These are phyloP conservation scores for Picea abies DNA, from an alignment of 83 land plant genomes.

Conservation along the genomic window DNA sequence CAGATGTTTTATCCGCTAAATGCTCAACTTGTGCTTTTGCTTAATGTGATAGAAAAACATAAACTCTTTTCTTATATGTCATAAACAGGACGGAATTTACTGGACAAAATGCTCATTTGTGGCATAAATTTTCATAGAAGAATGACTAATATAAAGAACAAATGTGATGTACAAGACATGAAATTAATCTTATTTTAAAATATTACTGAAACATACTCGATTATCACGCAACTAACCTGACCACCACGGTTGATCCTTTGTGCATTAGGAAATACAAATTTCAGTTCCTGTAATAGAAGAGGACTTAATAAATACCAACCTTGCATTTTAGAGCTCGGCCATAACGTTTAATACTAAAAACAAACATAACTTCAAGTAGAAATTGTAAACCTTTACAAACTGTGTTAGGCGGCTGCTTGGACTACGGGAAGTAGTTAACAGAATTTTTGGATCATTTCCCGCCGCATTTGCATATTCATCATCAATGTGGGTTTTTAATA, in stretches of 20 bases:
- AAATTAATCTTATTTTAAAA: not conserved
- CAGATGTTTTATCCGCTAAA: no score
- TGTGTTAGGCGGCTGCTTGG: constrained; percentile 96
- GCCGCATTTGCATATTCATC: constrained; percentile 96
- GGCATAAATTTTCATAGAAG: no score
- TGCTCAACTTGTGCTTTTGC: no score
- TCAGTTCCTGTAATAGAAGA: constrained; percentile 70
- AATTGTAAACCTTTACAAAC: constrained; percentile 77
- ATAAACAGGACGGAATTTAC: no score
- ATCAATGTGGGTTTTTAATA: constrained; percentile 73
- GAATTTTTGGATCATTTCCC: constrained; percentile 84
- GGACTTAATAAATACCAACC: not conserved
- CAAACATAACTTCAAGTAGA: not conserved
- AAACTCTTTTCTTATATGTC: no score
- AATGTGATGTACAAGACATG: not conserved
- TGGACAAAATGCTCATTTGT: no score
- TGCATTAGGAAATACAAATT: constrained; percentile 90
- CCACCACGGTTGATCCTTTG: constrained; percentile 92
- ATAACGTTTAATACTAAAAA: not conserved
- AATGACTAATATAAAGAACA: no score
- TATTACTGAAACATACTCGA: not conserved
- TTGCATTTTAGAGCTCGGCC: not conserved
- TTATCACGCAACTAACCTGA: constrained; percentile 55
- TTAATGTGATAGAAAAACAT: no score
- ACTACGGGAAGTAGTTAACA: constrained; percentile 90